Percentiles rank a stretch among this genome's conserved stretches.
These are phyloP conservation scores for Pseudogymnoascus sp. DNA, from an alignment of 2,329 filamentous ascomycete genomes.

Conservation along the genomic window DNA sequence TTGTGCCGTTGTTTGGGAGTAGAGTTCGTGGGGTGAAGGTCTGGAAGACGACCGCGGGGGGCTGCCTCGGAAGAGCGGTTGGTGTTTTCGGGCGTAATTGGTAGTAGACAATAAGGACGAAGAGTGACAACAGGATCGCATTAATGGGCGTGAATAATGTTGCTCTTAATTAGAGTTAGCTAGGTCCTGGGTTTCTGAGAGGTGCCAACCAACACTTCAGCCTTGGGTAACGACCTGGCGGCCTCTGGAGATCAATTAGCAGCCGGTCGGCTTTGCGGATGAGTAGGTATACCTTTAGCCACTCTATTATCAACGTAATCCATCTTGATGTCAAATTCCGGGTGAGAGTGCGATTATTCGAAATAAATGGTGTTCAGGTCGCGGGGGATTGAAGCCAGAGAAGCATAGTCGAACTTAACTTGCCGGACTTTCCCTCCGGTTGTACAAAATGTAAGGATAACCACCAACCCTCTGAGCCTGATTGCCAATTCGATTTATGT, in stretches of 20 bases:
- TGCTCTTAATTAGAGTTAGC: constrained; percentile 15
- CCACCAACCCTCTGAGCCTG: background rate
- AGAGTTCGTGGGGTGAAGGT: constrained; percentile 72
- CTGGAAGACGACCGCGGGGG: constrained; percentile 53
- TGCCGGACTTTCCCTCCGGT: background rate
- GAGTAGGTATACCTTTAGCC: constrained; percentile 20
- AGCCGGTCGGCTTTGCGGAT: background rate
- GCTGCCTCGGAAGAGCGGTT: constrained; percentile 40
- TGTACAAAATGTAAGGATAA: background rate
- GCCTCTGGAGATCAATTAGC: constrained; percentile 18
- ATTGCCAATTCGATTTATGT: background rate
- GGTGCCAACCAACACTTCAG: constrained; percentile 25
- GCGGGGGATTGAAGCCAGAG: background rate
- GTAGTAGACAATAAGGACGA: constrained; percentile 51
- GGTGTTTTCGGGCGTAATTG: constrained; percentile 43
- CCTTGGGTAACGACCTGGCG: constrained; percentile 19
- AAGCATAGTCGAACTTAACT: background rate
- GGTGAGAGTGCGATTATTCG: background rate
- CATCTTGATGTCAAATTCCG: constrained; percentile 16
- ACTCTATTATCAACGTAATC: constrained; percentile 30
- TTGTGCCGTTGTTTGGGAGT: constrained; percentile 75
- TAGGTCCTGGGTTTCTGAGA: background rate
- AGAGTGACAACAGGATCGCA: constrained; percentile 46
- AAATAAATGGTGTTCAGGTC: background rate
- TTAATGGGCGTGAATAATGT: constrained; percentile 53